Evolutionary conservation across 805 yeast species (phyloP), one percentile per base, ranked within the genome.

Genomic region (Candida golubevii): DNA sequence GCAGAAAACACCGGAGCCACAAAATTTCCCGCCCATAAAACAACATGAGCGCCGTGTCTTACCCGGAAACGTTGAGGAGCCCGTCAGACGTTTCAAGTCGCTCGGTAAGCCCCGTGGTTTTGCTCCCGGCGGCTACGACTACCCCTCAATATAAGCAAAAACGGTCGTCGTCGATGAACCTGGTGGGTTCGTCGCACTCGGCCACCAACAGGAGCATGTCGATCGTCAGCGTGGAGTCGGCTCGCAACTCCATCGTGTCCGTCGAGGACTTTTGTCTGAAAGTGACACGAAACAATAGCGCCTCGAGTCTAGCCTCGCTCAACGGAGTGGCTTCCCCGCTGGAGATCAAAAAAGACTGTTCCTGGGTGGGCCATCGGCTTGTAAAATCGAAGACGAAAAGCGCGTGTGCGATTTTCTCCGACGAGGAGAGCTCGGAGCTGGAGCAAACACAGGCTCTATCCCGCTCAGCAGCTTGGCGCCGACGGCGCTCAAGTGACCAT

Each of bases 201-300:
- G 56, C 53, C 29, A 57, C 59, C 30, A 54, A 56, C 18, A 51
- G 74, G 35, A 63, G 70, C 49, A 58, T 67, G 61, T 64, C 71
- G 11, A 60, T 68, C 10, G 64, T 62, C 14, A 62, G 69, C 51
- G 46, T 68, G 39, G 74, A 65, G 37, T 61, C 66, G 51, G 72
- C 73, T 3, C 56, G 74, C 34, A 70, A 70, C 49, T 65, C 71
- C 26, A 69, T 70, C 12, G 68, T 66, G 6, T 65, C 71, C 9
- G 56, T 65, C 1, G 75, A 70, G 42, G 75, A 70, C 42, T 49
- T 46, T 32, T 46, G 56, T 37, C 38, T 53, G 14, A 53, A 62
- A 28, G 60, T 60, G 26, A 59, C 68, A 1, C 49, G 74, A 39
- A 68, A 67, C 46, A 64, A 65, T 48, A 65, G 71, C 46, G 51